Conservation (phyloP, 805 yeast genomes). For the Pichia nakasei region DNA sequence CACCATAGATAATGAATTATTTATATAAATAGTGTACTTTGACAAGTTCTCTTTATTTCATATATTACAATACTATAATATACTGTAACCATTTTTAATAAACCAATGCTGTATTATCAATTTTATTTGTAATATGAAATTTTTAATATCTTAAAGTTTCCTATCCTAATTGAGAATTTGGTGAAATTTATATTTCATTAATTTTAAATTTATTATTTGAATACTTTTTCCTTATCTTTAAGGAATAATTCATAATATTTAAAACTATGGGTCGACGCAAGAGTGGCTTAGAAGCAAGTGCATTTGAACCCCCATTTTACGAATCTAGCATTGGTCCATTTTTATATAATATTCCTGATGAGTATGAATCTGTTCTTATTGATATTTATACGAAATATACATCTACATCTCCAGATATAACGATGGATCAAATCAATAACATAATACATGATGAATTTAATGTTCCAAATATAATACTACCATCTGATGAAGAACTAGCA, state of each 20-base stretch:
- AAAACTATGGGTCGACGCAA: constrained; percentile 1
- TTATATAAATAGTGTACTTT: too few relatives aligned
- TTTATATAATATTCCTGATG: constrained; percentile 28
- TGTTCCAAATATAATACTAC: constrained; percentile 7
- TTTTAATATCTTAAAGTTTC: too few relatives aligned
- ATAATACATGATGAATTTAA: constrained; percentile 2
- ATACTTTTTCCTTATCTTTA: neutral
- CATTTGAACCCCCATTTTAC: constrained; percentile 12
- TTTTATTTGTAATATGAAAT: too few relatives aligned
- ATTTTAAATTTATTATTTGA: too few relatives aligned
- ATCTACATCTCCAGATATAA: constrained; percentile 31
- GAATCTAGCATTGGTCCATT: constrained; percentile 1
- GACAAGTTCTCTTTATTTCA: too few relatives aligned
- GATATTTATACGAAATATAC: constrained; percentile 33
- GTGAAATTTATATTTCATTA: too few relatives aligned
- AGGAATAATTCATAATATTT: too few relatives aligned
- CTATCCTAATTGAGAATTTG: too few relatives aligned
- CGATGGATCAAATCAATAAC: constrained; percentile 19
- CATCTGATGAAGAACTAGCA: neutral
- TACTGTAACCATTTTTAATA: too few relatives aligned
- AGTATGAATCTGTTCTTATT: constrained; percentile 36
- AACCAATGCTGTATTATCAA: too few relatives aligned
- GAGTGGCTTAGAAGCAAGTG: constrained; percentile 2
- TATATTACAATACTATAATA: too few relatives aligned
- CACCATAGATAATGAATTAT: too few relatives aligned